Percentiles rank a stretch among this genome's conserved stretches.
phyloP scores from a whole-genome alignment of 257 asterid species.

The Solanum pennellii region DNA sequence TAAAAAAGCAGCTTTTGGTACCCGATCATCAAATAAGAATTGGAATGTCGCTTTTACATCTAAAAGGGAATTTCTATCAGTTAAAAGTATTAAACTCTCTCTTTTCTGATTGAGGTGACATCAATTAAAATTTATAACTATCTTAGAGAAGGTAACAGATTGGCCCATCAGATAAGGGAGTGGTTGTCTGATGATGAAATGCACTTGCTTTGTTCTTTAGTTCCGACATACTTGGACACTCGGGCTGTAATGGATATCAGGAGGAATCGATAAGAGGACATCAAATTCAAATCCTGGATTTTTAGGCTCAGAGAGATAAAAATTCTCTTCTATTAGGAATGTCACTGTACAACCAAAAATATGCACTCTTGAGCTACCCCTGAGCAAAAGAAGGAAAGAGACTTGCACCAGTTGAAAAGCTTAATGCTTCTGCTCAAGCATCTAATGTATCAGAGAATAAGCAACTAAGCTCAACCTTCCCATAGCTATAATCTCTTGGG shows the following conservation, averaged over 20 bases:
- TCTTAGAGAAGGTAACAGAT: not conserved
- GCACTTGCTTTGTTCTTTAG: not conserved
- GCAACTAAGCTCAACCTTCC: not conserved
- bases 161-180: not conserved
- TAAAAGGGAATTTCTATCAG: not conserved
- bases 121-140: not conserved
- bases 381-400: not conserved
- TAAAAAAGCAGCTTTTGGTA: not conserved
- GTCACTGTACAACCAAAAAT: not conserved
- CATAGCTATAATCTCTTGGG: not conserved
- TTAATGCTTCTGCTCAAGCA: not conserved
- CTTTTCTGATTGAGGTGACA: not conserved
- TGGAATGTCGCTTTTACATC: not conserved
- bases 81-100: not conserved
- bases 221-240: not conserved
- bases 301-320: not conserved
- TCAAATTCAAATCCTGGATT: not conserved
- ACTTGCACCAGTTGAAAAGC: not conserved
- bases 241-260: not conserved
- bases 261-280: not conserved
- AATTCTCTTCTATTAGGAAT: not conserved
- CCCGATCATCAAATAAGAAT: not conserved
- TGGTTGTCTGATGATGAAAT: not conserved
- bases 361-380: not conserved
- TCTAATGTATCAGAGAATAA: not conserved